Base-by-base conservation (phyloP, 805 yeast genomes). In the Ogataea ganodermae region DNA sequence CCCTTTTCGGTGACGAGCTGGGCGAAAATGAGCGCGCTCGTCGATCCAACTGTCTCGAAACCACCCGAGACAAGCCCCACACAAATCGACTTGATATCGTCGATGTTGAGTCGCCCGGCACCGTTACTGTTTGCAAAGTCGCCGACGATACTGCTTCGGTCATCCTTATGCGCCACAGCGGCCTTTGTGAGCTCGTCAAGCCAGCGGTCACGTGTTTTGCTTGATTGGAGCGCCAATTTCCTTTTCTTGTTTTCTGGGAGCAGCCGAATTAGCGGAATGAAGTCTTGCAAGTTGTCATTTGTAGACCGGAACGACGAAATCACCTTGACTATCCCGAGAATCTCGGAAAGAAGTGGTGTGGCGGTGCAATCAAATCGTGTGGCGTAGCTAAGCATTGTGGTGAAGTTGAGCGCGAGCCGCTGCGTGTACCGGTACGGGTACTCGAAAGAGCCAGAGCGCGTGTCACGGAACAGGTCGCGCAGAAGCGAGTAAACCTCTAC, bases 341-440 rank as follows among this genome's bases (percentile, higher is more conserved):
- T 68, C 38, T 68, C 68, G 9, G 46, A 44, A n/a, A 66, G 47
- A 3, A 66, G 44, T 18, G 54, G 52, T 14, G 63, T 60, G 9
- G 62, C 57, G 12, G 67, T 56, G 20, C 60, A 53, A 44, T 63
- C 66, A 39, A 69, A 60, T 40, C 74, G 60, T 14, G 67, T 67
- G 5, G 75, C 75, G 55, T 71, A 71, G 50, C 69, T 65, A 14
- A 71, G 56, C 39, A 72, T 70, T 22, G 70, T 58, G 16, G 71
- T 66, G 37, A 70, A 63, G 49, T 71, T 71, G 24, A 71, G 56
- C 2, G 74, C 69, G 27, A 67, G 58, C 22, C 70, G 57, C 48
- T 67, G 69, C 17, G 72, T 61, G 26, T 61, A 64, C 18, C 28
- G 12, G 62, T 65, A 44, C 48, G 63, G 50, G 63, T 60, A 51